Evolutionary conservation across 225 moss, liverwort and hornwort genomes (phyloP), one percentile per base, ranked within the genome.

Genomic region (Polytrichum commune): DNA sequence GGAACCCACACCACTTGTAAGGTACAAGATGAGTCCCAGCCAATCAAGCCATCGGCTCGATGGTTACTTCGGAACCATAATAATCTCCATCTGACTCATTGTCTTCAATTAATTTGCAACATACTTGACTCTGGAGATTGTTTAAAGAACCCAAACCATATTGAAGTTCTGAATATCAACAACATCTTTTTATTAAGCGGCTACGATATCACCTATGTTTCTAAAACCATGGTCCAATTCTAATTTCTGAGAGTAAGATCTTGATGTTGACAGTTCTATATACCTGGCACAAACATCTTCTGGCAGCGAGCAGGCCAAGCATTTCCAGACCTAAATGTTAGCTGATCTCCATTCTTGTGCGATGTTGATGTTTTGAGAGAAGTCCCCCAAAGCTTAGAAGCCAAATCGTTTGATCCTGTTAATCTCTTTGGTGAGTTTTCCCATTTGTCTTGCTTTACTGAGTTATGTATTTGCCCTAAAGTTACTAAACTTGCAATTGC

Each of bases 201-300:
- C 10, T 38, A 10, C 38, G 13, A 38, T 38, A 38, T 10, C 2
- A 33, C 8, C 54, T 8, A 24, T 66, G 61, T 65, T 7, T 27
- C 4, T 18, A 8, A 26, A 55, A 24, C 32, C 13, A 54, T 67
- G 5, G 19, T 55, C 20, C 4, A 23, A 29, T 71, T 61, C 69
- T 61, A 23, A 23, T 3, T 19, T 27, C 62, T 66, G 38, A 63
- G 62, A 60, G 4, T 19, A 69, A 27, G 1, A 38, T 38, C 23
- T 60, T 65, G 55, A 65, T 72, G 53, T 68, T 53, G 66, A 67
- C 58, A 64, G 25, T 46, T 72, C 25, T 27, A 60, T 62, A 27
- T 84, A 91, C 93, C 93, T 88, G 93, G 93, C 4, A 93, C 91
- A 76, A 93, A 93, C 93, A 93, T 93, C 82, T 93, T 93, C 74